A percentile compares a stretch with the other conserved stretches of the same genome.
These are phyloP conservation scores for Eutrema salsugineum DNA, from an alignment of 441 rosid genomes.

Conservation along the genomic window DNA sequence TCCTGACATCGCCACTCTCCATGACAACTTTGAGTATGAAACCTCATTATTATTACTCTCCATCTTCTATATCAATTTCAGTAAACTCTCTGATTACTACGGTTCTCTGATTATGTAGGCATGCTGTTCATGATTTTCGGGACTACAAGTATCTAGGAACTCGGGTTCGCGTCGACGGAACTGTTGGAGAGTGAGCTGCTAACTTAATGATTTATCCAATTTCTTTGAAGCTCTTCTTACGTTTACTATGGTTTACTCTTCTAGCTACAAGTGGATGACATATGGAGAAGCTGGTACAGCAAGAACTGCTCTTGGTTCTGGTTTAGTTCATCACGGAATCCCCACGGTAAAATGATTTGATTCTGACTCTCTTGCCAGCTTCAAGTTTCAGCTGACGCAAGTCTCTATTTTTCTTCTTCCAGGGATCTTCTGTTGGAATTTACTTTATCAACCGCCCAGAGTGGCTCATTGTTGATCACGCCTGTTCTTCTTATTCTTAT, in stretches of 20 bases:
- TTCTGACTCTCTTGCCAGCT: not conserved
- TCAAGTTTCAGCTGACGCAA: not conserved
- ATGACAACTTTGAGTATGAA: slow-evolving; percentile 91
- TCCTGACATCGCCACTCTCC: slow-evolving; percentile 91
- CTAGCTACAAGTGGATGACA: slow-evolving; percentile 96
- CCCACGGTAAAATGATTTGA: slow-evolving; percentile 43
- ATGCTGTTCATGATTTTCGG: slow-evolving; percentile 64
- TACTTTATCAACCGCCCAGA: slow-evolving; percentile 97
- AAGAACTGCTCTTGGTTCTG: slow-evolving; percentile 86
- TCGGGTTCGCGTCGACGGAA: slow-evolving; percentile 85
- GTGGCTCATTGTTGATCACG: slow-evolving; percentile 94
- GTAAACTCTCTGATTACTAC: not conserved
- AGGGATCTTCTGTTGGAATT: slow-evolving; percentile 87
- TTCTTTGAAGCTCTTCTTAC: slow-evolving; percentile 8
- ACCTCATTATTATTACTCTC: not conserved
- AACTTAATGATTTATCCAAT: not conserved
- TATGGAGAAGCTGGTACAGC: slow-evolving; percentile 95
- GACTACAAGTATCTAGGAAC: slow-evolving; percentile 94
- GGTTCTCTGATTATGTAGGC: slow-evolving; percentile 44
- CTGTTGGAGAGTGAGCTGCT: slow-evolving; percentile 89
- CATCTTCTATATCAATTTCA: not conserved
- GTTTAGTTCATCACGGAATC: slow-evolving; percentile 70
- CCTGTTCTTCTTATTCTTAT: slow-evolving; percentile 90
- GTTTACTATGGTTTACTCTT: slow-evolving; percentile 11
- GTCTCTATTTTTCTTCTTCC: slow-evolving; percentile 16